A percentile compares a stretch with the other conserved stretches of the same genome.
phyloP scores from a whole-genome alignment of 805 yeast genomes.

The Nakazawaea ambrosiae region DNA sequence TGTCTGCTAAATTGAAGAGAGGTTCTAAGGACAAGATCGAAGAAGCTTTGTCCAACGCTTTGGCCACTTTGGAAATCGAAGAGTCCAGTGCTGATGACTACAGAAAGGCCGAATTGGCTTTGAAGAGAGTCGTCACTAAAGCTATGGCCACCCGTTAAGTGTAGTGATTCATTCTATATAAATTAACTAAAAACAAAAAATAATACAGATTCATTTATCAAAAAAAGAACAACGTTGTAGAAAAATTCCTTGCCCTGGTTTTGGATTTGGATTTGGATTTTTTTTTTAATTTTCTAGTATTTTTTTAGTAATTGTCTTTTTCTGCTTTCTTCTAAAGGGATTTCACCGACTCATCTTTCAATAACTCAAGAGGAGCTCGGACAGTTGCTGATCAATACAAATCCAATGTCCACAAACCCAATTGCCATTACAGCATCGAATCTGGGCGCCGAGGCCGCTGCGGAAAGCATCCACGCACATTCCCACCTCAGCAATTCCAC shows the following conservation, averaged over 20 bases:
- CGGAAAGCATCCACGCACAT: conserved; percentile 11
- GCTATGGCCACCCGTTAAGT: conserved; percentile 96
- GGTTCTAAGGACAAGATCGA: conserved; percentile 96
- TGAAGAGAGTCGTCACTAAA: conserved; percentile 99
- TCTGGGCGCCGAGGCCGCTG: conserved; percentile 11
- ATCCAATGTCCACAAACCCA: conserved; percentile 11
- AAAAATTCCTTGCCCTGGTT: no score
- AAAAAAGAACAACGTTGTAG: neutral
- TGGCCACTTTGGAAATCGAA: conserved; percentile 95
- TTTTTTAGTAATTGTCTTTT: neutral
- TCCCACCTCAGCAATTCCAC: conserved; percentile 5
- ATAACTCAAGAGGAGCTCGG: no score
- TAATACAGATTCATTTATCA: conserved; percentile 1
- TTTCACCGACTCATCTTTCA: neutral
- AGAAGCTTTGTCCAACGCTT: conserved; percentile 95
- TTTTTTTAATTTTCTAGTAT: neutral
- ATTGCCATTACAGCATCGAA: conserved; percentile 7
- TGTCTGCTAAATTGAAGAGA: conserved; percentile 95
- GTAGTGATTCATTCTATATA: conserved; percentile 1
- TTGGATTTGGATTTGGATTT: no score
- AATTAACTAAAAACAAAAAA: neutral
- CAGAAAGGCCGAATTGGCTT: conserved; percentile 98
- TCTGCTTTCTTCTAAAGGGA: neutral
- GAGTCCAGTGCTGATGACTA: conserved; percentile 94
- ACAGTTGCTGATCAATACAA: no score